Evolutionary conservation across 305 asterid species (phyloP), one percentile per base, ranked within the genome.

Genomic region (Rubia tinctorum): DNA sequence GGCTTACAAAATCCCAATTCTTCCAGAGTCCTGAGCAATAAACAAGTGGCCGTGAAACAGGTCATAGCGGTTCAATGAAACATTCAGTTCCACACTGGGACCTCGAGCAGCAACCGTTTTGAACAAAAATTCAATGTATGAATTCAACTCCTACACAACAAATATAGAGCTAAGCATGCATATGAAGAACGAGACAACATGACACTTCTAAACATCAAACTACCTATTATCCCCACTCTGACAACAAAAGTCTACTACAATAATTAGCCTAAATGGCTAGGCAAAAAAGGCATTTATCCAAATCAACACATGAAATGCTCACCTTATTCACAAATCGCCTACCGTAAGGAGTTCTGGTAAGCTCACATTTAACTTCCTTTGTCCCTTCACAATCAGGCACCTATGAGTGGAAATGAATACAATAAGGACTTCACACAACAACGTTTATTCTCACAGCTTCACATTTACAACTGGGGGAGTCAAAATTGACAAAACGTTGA

Each of bases 1-100:
- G 69, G 88, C 98, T 93, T 88, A 93, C 98, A 93, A 82, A 80
- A 93, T 91, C 71, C 98, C 98, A 81, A 93, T 89, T 82, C 98
- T 88, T 82, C 94, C 88, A 74, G 97, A 84, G 62, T 84, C 92
- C 81, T 59, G 80, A 71, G 88, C 86, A 76, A 93, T 76, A 77
- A 93, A 91, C 77, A 93, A 86, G 79, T 93, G 98, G 44, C 98
- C 97, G 27, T 93, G 97, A 85, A 91, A 93, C 40, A 93, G 87
- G 78, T 93, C 98, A 79, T 77, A 89, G 80, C 98, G 98, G 75
- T 83, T 87, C 82, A 93, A 75, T 59, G 96, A 84, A 47, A 87
- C 90, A 71, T 87, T 83, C 75, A 93, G 83, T 72, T 97, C 98
- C 55, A 91, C 80, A 23, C 84, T 80, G 67, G 96, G 96, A 68